These are phyloP conservation scores for Inga leiocalycina DNA, from an alignment of 306 rosid genomes.

Conservation along the genomic window DNA sequence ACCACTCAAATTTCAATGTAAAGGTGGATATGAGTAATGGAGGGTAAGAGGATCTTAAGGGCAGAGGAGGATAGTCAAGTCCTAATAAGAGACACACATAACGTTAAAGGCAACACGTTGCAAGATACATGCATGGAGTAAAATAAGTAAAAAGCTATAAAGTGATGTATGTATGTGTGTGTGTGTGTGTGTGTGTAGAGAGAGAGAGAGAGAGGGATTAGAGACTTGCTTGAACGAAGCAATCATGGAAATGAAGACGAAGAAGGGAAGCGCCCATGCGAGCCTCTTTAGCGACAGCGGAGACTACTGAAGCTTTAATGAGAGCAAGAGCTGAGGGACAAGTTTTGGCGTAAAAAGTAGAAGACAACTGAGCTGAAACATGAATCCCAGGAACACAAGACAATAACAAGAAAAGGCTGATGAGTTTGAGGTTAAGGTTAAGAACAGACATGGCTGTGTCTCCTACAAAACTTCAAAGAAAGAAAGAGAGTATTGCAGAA, in stretches of 20 bases:
- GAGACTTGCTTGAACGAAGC: slow-evolving; percentile 78
- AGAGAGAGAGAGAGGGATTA: not conserved
- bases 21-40: too few relatives aligned
- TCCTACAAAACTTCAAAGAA: not conserved
- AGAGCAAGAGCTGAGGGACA: slow-evolving; percentile 67
- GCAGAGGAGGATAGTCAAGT: too few relatives aligned
- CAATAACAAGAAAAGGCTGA: slow-evolving; percentile 15
- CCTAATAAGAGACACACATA: too few relatives aligned
- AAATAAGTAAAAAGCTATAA: not conserved
- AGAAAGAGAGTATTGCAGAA: not conserved
- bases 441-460: slow-evolving; percentile 17
- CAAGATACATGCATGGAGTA: not conserved
- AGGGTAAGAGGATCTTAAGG: too few relatives aligned
- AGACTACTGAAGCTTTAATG: slow-evolving; percentile 41
- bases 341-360: slow-evolving; percentile 43
- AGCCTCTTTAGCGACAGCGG: slow-evolving; percentile 54
- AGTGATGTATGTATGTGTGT: not conserved
- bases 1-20: too few relatives aligned
- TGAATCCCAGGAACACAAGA: slow-evolving; percentile 32
- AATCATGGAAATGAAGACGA: slow-evolving; percentile 88
- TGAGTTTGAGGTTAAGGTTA: slow-evolving; percentile 11
- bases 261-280: slow-evolving; percentile 92
- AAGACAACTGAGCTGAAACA: slow-evolving; percentile 60
- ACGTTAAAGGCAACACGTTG: not conserved
- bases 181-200: not conserved